Percentiles rank a stretch among this genome's conserved stretches.
These are phyloP conservation scores for Acacia confusa DNA, from an alignment of 306 rosid species.

Conservation along the genomic window DNA sequence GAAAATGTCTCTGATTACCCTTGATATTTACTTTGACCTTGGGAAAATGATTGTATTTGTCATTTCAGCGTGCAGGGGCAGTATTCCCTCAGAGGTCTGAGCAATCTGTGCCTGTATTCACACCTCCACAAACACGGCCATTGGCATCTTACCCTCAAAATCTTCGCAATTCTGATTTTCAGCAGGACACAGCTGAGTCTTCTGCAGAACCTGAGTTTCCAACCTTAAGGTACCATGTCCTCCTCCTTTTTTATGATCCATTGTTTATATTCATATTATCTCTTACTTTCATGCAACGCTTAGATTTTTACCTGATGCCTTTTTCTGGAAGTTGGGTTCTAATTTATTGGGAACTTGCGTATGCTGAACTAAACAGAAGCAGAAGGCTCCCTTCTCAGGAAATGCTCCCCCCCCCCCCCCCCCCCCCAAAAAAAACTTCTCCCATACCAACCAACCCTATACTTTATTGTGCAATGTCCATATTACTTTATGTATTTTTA, in stretches of 20 bases:
- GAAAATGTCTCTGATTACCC: conserved; percentile 18
- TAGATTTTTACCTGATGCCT: conserved; percentile 6
- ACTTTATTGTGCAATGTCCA: conserved; percentile 5
- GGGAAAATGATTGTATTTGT: conserved; percentile 17
- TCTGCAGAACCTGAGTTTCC: conserved; percentile 85
- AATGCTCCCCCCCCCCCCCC: not conserved
- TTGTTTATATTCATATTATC: not conserved
- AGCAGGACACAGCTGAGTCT: conserved; percentile 62
- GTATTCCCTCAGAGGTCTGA: conserved; percentile 87
- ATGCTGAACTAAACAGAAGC: not conserved
- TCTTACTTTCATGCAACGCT: conserved; percentile 19
- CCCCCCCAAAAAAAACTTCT: not conserved
- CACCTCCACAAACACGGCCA: conserved; percentile 91
- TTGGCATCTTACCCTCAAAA: conserved; percentile 78
- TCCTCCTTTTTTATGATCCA: conserved; percentile 25
- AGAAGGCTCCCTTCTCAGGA: not conserved
- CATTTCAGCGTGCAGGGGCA: conserved; percentile 89
- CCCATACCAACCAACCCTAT: not conserved
- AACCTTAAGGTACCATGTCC: conserved; percentile 65
- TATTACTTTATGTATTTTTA: not conserved
- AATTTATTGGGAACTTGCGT: not conserved
- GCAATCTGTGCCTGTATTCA: conserved; percentile 79
- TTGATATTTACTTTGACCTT: conserved; percentile 27
- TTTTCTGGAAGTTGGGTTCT: not conserved
- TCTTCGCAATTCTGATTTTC: conserved; percentile 52